Base-by-base conservation (phyloP, 345 rosid genomes). In the Gossypium ekmanianum region DNA sequence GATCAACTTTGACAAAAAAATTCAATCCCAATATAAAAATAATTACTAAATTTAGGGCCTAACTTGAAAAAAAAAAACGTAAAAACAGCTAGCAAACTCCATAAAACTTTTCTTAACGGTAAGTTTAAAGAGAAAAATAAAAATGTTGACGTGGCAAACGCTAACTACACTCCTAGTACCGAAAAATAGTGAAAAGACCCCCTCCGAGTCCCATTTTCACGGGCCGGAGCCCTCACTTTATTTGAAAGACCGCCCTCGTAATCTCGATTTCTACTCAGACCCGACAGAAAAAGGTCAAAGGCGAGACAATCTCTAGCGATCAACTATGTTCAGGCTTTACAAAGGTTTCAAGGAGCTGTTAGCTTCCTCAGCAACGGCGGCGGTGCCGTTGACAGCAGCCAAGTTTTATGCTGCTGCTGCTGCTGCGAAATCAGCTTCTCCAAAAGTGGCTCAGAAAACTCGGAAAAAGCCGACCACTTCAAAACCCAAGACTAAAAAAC, bases 291-390 rank as follows among this genome's bases (percentile, higher is more conserved):
- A 55, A 47, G 18, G 11, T 24, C 41, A 22, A 48, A 13, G 57
- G 14, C 11, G 18, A 12, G 1, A 22, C 4, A 12, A 4, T 22
- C 71, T 13, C 2, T 0, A 13, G 34, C 7, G 7, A 2, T n/a
- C 10, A 56, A 26, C 41, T 9, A 82, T 82, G 74, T 82, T 83
- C n/a, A 81, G 88, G 89, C 89, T 88, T 86, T 87, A 89, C 79
- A 80, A 43, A 64, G 89, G 87, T 27, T 84, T 89, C 81, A 82
- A 85, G 82, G 87, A 88, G 27, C 80, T 92, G 22, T 75, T 92
- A 41, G 89, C 88, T 57, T 86, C 93, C 2, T 78, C 89, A 61
- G 78, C 84, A 56, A 14, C 63, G 27, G 34, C 34, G n/a, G 22
- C 58, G 34, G 58, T 18, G 11, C 58, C 22, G 58, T n/a, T 34